Evolutionary conservation across 495 filamentous ascomycete species (phyloP), one percentile per base, ranked within the genome.

Genomic region (Penicillium paradoxum): DNA sequence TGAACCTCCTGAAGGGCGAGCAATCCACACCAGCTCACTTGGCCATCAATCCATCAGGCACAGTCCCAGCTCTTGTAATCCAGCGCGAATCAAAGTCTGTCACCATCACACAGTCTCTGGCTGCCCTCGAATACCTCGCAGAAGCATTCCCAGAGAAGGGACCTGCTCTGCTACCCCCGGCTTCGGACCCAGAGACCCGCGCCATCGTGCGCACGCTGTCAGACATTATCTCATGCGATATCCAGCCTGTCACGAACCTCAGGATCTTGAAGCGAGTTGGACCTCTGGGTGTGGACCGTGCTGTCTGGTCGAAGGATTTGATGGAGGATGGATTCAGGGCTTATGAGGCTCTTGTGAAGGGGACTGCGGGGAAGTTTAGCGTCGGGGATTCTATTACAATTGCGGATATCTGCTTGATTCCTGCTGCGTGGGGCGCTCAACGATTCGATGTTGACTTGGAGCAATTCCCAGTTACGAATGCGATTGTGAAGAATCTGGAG

Each of bases 111-210:
- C 79, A 82, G 53, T 80, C 77, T 25, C 61, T 80, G 44, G 72
- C 79, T 1, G 74, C 74, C 9, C 71, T 82, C 10, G 75, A 81
- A 60, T 82, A 77, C 53, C 70, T 82, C 19, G 77, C 80, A 34
- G 78, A 81, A 50, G 60, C 61, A 15, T 71, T 63, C 59, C 68
- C 74, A 43, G 17, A 51, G 21, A 30, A 54, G 30, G 32, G 56
- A 18, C 40, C 59, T 6, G n/a, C 53, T 0, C 66, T 79, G 11
- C 70, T 80, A 0, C 78, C 78, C 0, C 49, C 58, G 0, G 56
- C 76, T 0, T 53, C 58, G 0, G 57, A 76, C 34, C 59, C 71
- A 0, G 46, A 53, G 6, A 25, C 40, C 6, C 62, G 77, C 17
- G 77, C 75, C 0, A 46, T 62, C 4, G 75, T 76, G 8, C 67